Conservation (phyloP, 2,329 filamentous ascomycete species). For the Aaosphaeria arxii region DNA sequence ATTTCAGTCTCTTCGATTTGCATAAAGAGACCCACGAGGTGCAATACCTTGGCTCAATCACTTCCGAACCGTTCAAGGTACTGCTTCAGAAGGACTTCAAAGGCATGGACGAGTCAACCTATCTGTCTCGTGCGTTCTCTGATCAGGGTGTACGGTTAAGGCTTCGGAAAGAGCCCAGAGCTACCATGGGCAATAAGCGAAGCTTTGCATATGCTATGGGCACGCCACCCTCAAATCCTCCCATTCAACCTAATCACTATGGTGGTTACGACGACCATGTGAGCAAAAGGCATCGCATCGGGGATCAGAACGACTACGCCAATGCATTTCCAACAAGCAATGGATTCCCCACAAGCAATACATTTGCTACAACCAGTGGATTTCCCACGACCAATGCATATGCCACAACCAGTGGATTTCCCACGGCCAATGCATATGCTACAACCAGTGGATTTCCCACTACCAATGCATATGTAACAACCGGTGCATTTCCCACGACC, state of each 20-base stretch:
- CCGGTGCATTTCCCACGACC: no score
- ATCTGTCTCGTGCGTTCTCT: constrained; percentile 76
- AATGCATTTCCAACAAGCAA: no score
- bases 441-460: no score
- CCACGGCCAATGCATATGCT: no score
- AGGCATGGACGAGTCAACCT: constrained; percentile 78
- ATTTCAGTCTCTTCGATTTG: constrained; percentile 77
- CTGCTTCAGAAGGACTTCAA: constrained; percentile 66
- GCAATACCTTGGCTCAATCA: constrained; percentile 49
- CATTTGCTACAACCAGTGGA: no score
- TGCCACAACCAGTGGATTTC: no score
- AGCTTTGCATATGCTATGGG: constrained; percentile 8
- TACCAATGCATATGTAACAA: no score
- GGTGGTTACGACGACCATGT: neutral
- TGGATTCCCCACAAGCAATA: no score
- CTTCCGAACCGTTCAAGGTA: constrained; percentile 65
- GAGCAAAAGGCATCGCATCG: no score
- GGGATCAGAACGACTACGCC: neutral
- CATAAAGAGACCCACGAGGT: constrained; percentile 48
- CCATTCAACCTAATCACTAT: neutral
- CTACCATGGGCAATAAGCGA: constrained; percentile 26
- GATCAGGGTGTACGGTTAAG: constrained; percentile 83
- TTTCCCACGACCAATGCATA: no score
- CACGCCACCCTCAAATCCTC: neutral
- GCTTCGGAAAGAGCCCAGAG: constrained; percentile 75